phyloP scores from a whole-genome alignment of 192 early-diverging fungal genomes.

The Pecoramyces ruminantium region DNA sequence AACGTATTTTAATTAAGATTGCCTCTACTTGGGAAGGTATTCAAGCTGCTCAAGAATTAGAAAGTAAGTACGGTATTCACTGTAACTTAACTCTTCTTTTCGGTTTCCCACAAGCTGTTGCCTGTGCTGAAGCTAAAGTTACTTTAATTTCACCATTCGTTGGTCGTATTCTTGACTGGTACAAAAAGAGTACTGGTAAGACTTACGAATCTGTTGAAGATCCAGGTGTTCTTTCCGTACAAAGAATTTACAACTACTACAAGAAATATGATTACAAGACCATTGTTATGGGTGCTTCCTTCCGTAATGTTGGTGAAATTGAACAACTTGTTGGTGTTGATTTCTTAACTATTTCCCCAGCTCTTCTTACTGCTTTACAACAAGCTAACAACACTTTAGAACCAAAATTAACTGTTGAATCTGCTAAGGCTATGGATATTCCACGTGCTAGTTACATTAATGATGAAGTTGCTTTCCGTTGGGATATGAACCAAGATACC shows the following conservation, averaged over 20 bases:
- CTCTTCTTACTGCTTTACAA: constrained; percentile 62
- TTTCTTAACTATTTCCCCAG: constrained; percentile 91
- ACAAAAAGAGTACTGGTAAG: constrained; percentile 82
- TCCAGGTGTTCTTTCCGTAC: constrained; percentile 85
- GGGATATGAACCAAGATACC: constrained; percentile 90
- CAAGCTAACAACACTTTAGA: constrained; percentile 41
- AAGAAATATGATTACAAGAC: constrained; percentile 94
- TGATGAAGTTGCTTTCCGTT: constrained; percentile 81
- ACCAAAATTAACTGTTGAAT: constrained; percentile 55
- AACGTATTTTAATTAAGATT: constrained; percentile 96
- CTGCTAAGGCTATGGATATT: constrained; percentile 33
- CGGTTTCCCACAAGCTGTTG: constrained; percentile 82
- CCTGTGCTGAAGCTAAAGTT: constrained; percentile 87
- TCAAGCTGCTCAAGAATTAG: constrained; percentile 82
- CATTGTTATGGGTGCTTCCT: constrained; percentile 98
- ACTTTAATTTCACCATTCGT: constrained; percentile 99
- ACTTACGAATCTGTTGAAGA: constrained; percentile 58
- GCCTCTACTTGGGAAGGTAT: constrained; percentile 99
- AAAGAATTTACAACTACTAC: constrained; percentile 98
- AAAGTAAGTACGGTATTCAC: constrained; percentile 77
- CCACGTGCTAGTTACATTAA: constrained; percentile 44
- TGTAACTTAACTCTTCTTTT: constrained; percentile 98
- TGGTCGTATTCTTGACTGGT: constrained; percentile 97
- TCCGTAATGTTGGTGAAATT: constrained; percentile 95
- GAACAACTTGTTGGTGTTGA: constrained; percentile 92